Percentiles rank a stretch among this genome's conserved stretches.
Evolutionary conservation across 441 rosid species (phyloP).

Genomic region (Capsella rubella): DNA sequence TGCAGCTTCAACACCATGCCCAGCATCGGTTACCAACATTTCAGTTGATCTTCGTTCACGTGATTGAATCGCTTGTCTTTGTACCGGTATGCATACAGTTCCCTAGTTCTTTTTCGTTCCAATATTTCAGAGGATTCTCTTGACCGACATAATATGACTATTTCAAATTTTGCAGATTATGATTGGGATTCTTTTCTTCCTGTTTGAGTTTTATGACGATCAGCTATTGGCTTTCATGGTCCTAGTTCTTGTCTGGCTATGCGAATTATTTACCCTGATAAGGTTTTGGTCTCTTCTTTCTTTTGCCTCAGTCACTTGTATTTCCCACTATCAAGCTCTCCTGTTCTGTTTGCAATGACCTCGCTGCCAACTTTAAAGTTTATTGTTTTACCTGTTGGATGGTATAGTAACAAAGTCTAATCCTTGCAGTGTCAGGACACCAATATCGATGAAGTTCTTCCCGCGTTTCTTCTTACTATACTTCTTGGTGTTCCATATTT

Average conservation of each 20-base stretch:
- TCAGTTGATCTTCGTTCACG: slow-evolving; percentile 98
- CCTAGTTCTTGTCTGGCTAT: slow-evolving; percentile 95
- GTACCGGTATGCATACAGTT: slow-evolving; percentile 72
- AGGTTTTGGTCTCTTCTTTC: slow-evolving; percentile 60
- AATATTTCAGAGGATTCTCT: slow-evolving; percentile 12
- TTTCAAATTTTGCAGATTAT: slow-evolving; percentile 75
- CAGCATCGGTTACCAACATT: slow-evolving; percentile 95
- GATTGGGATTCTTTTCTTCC: slow-evolving; percentile 95
- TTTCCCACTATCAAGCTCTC: neutral
- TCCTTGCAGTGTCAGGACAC: slow-evolving; percentile 86
- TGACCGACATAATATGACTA: slow-evolving; percentile 24
- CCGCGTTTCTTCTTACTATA: slow-evolving; percentile 97
- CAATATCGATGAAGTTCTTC: slow-evolving; percentile 98
- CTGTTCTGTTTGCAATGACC: neutral
- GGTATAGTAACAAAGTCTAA: neutral
- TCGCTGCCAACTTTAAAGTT: neutral
- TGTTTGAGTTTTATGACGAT: slow-evolving; percentile 96
- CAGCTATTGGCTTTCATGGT: slow-evolving; percentile 99
- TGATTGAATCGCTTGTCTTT: slow-evolving; percentile 94
- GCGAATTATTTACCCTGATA: slow-evolving; percentile 93
- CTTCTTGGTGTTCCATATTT: slow-evolving; percentile 96
- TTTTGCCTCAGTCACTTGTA: slow-evolving; percentile 37
- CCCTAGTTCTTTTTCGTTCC: slow-evolving; percentile 13
- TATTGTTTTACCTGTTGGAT: neutral
- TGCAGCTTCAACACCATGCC: slow-evolving; percentile 99